phyloP scores from a whole-genome alignment of 2,329 filamentous ascomycete species.

The Aspergillus sp. region DNA sequence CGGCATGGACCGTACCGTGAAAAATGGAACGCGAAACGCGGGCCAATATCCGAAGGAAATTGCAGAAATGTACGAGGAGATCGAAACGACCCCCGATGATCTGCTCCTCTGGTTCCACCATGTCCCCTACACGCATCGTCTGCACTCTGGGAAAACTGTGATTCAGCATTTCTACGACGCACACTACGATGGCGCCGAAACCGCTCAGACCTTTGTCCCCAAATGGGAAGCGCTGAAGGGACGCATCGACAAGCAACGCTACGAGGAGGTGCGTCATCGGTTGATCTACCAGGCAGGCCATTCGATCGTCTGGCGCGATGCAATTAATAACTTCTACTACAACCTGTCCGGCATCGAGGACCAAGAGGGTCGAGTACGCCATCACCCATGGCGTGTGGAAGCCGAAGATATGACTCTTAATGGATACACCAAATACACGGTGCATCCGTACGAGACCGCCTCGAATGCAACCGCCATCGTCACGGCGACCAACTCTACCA shows the following conservation, averaged over 20 bases:
- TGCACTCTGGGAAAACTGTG: slow-evolving; percentile 65
- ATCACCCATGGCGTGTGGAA: slow-evolving; percentile 67
- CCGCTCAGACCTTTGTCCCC: slow-evolving; percentile 56
- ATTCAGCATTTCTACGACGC: slow-evolving; percentile 67
- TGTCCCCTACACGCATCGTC: slow-evolving; percentile 63
- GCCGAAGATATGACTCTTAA: slow-evolving; percentile 64
- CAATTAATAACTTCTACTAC: slow-evolving; percentile 64
- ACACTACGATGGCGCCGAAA: slow-evolving; percentile 60
- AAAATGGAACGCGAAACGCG: slow-evolving; percentile 64
- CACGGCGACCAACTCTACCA: slow-evolving; percentile 53
- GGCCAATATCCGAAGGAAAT: slow-evolving; percentile 66
- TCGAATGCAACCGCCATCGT: slow-evolving; percentile 58
- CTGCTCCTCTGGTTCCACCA: slow-evolving; percentile 74
- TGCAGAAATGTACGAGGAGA: slow-evolving; percentile 57
- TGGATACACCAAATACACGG: slow-evolving; percentile 56
- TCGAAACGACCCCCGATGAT: slow-evolving; percentile 65
- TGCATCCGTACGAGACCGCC: slow-evolving; percentile 61
- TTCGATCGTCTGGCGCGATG: slow-evolving; percentile 68
- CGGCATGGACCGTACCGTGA: slow-evolving; percentile 70
- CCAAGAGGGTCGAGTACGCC: slow-evolving; percentile 53
- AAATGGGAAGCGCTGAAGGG: slow-evolving; percentile 57
- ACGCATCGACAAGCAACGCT: slow-evolving; percentile 61
- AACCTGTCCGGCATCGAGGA: slow-evolving; percentile 63
- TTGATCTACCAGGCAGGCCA: slow-evolving; percentile 68
- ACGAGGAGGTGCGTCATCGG: slow-evolving; percentile 57